These are phyloP conservation scores for Ustilago loliicola DNA, from an alignment of 1,284 basidiomycete genomes.

Conservation along the genomic window DNA sequence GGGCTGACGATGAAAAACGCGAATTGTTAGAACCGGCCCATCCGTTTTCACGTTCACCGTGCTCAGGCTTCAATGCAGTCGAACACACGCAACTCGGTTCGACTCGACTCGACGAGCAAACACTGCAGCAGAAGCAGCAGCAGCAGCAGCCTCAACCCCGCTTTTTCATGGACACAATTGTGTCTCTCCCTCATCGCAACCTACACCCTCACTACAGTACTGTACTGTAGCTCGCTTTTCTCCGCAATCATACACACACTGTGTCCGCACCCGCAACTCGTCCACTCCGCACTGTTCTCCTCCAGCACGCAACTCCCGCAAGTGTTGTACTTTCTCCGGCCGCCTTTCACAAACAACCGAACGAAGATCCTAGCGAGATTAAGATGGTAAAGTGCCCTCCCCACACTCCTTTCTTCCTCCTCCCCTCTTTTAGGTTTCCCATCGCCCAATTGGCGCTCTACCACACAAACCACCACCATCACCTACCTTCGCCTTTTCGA, in stretches of 20 bases:
- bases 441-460: slow-evolving; percentile 9
- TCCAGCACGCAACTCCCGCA: slow-evolving; percentile 1
- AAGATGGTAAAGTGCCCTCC: slow-evolving; percentile 30
- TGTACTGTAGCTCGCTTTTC: neutral
- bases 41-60: slow-evolving; percentile 32
- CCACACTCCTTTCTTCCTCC: neutral
- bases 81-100: neutral
- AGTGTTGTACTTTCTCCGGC: slow-evolving; percentile 4
- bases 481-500: slow-evolving; percentile 12
- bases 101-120: no score
- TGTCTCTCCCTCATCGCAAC: neutral
- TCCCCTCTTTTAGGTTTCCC: neutral
- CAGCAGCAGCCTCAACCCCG: slow-evolving; percentile 1
- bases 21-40: neutral
- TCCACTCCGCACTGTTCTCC: slow-evolving; percentile 3
- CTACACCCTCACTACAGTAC: neutral
- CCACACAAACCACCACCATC: slow-evolving; percentile 14
- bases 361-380: neutral
- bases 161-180: slow-evolving; percentile 12
- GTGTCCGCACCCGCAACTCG: neutral
- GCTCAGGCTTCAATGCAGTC: neutral
- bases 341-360: slow-evolving; percentile 7
- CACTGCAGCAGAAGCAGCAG: no score
- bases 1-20: neutral
- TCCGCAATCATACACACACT: neutral